Percentiles rank a stretch among this genome's conserved stretches.
These are phyloP conservation scores for Fusarium burgessii DNA, from an alignment of 2,329 filamentous ascomycete species.

Conservation along the genomic window DNA sequence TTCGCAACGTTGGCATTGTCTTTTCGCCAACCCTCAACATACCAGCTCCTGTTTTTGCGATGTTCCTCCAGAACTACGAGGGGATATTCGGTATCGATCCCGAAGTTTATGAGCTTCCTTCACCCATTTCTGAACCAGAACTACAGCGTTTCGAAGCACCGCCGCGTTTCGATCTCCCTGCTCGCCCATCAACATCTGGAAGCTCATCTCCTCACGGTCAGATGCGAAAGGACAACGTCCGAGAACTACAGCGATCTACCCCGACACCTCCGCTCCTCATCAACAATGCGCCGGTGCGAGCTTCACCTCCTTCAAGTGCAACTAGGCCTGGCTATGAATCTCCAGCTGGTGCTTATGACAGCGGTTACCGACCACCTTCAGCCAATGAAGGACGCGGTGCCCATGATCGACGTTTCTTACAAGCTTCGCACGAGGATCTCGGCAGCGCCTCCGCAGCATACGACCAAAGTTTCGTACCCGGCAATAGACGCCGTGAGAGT, in stretches of 20 bases:
- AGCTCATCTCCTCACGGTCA: slow-evolving; percentile 66
- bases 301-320: slow-evolving; percentile 59
- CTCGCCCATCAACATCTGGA: slow-evolving; percentile 63
- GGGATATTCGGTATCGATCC: slow-evolving; percentile 83
- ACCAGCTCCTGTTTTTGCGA: slow-evolving; percentile 90
- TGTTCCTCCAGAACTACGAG: slow-evolving; percentile 91
- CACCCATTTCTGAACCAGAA: slow-evolving; percentile 56
- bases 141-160: slow-evolving; percentile 49
- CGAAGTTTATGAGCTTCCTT: slow-evolving; percentile 71
- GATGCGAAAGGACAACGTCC: slow-evolving; percentile 51
- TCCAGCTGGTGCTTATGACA: slow-evolving; percentile 57
- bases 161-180: slow-evolving; percentile 52
- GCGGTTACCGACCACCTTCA: slow-evolving; percentile 50
- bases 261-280: slow-evolving; percentile 64
- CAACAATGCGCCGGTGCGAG: slow-evolving; percentile 49
- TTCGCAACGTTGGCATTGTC: slow-evolving; percentile 96
- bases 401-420: slow-evolving; percentile 55
- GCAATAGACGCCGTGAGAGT: slow-evolving; percentile 69
- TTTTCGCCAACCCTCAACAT: slow-evolving; percentile 98
- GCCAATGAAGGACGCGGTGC: slow-evolving; percentile 47
- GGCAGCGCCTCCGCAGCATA: slow-evolving; percentile 41
- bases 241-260: slow-evolving; percentile 52
- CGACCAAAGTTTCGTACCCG: slow-evolving; percentile 58
- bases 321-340: slow-evolving; percentile 59
- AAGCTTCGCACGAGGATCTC: slow-evolving; percentile 44